Conservation (phyloP, 768 basidiomycete genomes). For the Kwoniella sp. region DNA sequence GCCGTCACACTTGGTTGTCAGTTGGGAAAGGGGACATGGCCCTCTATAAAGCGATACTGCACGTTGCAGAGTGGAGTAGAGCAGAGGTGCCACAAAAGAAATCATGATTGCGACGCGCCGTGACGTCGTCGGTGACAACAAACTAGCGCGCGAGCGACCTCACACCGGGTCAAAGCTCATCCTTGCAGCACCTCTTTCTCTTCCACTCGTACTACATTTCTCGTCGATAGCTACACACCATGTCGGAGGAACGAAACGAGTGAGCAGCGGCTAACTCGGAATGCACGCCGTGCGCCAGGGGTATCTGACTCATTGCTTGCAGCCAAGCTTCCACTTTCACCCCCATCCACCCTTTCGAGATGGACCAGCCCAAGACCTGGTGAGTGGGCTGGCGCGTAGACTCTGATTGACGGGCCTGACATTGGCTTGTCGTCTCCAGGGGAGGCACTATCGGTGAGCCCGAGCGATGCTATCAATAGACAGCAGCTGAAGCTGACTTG, state of each 20-base stretch:
- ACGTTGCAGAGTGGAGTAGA: too few relatives aligned
- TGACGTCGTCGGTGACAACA: too few relatives aligned
- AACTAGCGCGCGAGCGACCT: background rate
- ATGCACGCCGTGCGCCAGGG: slow-evolving; percentile 77
- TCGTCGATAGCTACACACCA: background rate
- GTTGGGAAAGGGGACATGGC: too few relatives aligned
- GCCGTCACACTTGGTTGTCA: too few relatives aligned
- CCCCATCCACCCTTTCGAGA: slow-evolving; percentile 49
- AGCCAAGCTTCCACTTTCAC: slow-evolving; percentile 44
- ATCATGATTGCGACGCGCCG: too few relatives aligned
- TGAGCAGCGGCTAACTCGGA: slow-evolving; percentile 59
- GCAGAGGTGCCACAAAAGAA: too few relatives aligned
- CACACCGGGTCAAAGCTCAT: background rate
- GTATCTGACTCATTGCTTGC: background rate
- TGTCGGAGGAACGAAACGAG: background rate
- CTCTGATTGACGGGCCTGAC: too few relatives aligned
- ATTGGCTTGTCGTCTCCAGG: slow-evolving; percentile 17
- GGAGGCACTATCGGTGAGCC: slow-evolving; percentile 38
- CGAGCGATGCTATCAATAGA: background rate
- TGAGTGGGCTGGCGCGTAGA: slow-evolving; percentile 7
- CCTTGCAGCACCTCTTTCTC: too few relatives aligned
- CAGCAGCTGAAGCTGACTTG: background rate
- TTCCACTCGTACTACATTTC: too few relatives aligned
- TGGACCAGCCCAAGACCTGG: slow-evolving; percentile 47
- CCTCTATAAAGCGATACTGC: too few relatives aligned